phyloP scores from a whole-genome alignment of 108 stramenopile species.

The Discostella pseudostelligera region DNA sequence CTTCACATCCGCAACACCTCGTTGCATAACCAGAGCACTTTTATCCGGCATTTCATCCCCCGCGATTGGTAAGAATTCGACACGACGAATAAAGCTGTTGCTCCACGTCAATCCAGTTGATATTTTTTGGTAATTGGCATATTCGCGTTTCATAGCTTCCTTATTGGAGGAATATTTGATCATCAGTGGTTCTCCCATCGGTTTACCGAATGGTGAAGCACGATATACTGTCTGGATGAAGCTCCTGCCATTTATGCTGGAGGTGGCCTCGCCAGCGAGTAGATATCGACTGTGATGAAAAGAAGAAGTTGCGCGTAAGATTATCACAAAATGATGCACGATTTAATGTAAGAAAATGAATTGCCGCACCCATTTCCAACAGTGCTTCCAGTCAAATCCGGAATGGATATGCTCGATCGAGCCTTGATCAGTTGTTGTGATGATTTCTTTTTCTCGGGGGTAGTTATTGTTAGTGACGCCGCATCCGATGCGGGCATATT shows the following conservation, averaged over 20 bases:
- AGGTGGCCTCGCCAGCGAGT: slow-evolving; percentile 33
- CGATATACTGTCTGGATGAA: slow-evolving; percentile 47
- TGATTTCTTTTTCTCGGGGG: slow-evolving; percentile 1
- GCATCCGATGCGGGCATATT: slow-evolving; percentile 22
- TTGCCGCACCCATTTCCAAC: slow-evolving; percentile 50
- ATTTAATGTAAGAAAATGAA: background rate
- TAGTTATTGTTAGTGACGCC: slow-evolving; percentile 14
- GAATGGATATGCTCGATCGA: slow-evolving; percentile 26
- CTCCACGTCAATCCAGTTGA: slow-evolving; percentile 38
- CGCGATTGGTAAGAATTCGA: slow-evolving; percentile 65
- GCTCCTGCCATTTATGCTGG: slow-evolving; percentile 42
- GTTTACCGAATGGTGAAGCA: slow-evolving; percentile 58
- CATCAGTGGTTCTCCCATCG: slow-evolving; percentile 55
- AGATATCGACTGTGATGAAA: slow-evolving; percentile 17
- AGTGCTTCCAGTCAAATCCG: slow-evolving; percentile 50
- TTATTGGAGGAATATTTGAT: slow-evolving; percentile 48
- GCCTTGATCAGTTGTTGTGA: slow-evolving; percentile 10
- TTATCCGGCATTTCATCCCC: slow-evolving; percentile 55
- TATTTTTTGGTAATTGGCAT: slow-evolving; percentile 69
- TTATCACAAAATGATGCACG: background rate
- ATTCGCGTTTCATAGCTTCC: slow-evolving; percentile 78
- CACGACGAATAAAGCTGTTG: slow-evolving; percentile 49
- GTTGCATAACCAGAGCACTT: slow-evolving; percentile 78
- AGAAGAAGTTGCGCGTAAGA: background rate
- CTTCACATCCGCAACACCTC: slow-evolving; percentile 75